These are phyloP conservation scores for Ophioceras dolichostomum DNA, from an alignment of 2,329 filamentous ascomycete species.

Conservation along the genomic window DNA sequence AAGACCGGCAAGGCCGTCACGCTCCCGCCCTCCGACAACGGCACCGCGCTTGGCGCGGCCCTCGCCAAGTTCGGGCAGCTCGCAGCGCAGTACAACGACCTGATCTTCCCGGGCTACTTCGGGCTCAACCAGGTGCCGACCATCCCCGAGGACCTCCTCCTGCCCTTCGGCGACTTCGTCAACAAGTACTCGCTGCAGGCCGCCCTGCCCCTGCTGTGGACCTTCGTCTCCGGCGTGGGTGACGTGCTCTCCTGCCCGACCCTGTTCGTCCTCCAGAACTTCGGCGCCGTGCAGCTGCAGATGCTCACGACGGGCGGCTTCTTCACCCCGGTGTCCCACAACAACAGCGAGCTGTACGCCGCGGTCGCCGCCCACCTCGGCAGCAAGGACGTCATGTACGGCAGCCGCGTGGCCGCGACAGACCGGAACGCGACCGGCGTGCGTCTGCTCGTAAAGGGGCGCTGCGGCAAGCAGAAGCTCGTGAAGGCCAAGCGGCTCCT, in stretches of 20 bases:
- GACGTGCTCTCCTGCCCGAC: slow-evolving; percentile 26
- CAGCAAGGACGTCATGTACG: slow-evolving; percentile 19
- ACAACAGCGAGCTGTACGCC: slow-evolving; percentile 21
- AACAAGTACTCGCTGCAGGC: slow-evolving; percentile 28
- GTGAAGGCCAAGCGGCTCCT: slow-evolving; percentile 20
- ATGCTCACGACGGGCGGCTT: not conserved
- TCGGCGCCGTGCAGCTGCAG: slow-evolving; percentile 11
- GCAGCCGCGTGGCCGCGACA: slow-evolving; percentile 15
- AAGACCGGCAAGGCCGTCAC: slow-evolving; percentile 15
- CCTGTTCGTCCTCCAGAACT: slow-evolving; percentile 27
- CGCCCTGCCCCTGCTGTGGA: slow-evolving; percentile 21
- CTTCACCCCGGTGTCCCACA: slow-evolving; percentile 4
- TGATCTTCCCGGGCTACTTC: slow-evolving; percentile 14
- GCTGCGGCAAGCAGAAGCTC: slow-evolving; percentile 7
- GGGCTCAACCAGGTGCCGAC: slow-evolving; percentile 23
- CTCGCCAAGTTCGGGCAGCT: slow-evolving; percentile 7
- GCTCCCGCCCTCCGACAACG: slow-evolving; percentile 8
- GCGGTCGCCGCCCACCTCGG: slow-evolving; percentile 17
- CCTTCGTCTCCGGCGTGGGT: slow-evolving; percentile 24
- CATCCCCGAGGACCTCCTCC: slow-evolving; percentile 28
- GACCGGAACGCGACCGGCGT: slow-evolving; percentile 12
- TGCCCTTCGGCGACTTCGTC: slow-evolving; percentile 31
- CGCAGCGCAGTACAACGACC: slow-evolving; percentile 15
- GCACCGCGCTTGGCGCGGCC: slow-evolving; percentile 6
- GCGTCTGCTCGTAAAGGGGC: slow-evolving; percentile 12